Conservation (phyloP, 1,139 yeast species). For the Debaryomycetaceae sp. region DNA sequence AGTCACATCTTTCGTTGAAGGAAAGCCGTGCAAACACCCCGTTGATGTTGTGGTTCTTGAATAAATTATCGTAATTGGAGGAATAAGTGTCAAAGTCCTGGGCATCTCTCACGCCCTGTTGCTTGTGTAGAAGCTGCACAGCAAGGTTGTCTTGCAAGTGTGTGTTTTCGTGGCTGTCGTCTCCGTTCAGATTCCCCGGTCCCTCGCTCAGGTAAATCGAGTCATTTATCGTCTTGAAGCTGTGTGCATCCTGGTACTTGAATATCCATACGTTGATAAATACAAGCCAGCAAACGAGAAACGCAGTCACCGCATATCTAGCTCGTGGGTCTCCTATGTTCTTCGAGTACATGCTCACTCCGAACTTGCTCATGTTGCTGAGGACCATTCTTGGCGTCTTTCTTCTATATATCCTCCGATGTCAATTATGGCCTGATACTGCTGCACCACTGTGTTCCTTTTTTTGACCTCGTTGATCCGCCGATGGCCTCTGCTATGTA, state of each 20-base stretch:
- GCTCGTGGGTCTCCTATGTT: not conserved
- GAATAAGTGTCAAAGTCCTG: slow-evolving; percentile 5
- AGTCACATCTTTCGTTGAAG: slow-evolving; percentile 22
- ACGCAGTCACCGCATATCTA: not conserved
- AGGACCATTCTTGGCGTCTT: not conserved
- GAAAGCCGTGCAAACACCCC: slow-evolving; percentile 17
- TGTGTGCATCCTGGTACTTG: slow-evolving; percentile 1
- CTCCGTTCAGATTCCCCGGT: not conserved
- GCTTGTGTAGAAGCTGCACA: slow-evolving; percentile 1
- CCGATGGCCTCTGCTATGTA: too few species aligned
- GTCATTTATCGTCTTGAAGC: slow-evolving; percentile 3
- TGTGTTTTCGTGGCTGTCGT: not conserved
- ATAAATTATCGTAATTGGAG: slow-evolving; percentile 13
- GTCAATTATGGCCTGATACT: too few species aligned
- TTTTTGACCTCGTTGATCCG: too few species aligned
- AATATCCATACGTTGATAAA: slow-evolving; percentile 5
- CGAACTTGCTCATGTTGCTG: not conserved
- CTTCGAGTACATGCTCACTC: not conserved
- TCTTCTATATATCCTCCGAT: not conserved
- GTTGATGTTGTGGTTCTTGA: slow-evolving; percentile 19
- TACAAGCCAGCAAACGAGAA: slow-evolving; percentile 3
- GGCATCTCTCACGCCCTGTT: slow-evolving; percentile 4
- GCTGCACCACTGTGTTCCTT: too few species aligned
- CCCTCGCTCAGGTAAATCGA: not conserved
- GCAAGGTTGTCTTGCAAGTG: not conserved